phyloP scores from a whole-genome alignment of 139 green algal species.

The Asterochloris sp. region DNA sequence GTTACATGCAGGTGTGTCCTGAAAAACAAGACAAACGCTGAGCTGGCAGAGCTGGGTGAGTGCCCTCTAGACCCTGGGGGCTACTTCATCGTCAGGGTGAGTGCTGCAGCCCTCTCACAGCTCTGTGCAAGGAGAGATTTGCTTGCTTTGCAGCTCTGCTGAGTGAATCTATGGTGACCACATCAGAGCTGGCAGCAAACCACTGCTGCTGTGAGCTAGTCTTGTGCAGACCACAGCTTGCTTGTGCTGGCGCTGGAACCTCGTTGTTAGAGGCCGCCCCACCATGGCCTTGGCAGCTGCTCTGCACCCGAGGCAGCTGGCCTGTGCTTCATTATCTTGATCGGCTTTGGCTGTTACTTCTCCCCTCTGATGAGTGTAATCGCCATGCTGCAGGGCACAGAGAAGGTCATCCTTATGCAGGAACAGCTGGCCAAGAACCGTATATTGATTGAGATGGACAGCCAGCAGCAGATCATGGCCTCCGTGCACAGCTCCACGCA shows the following conservation, averaged over 20 bases:
- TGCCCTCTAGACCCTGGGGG: conserved; percentile 97
- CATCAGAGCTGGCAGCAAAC: too few species aligned
- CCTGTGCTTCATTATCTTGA: too few species aligned
- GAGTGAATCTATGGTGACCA: too few species aligned
- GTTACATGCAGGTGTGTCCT: conserved; percentile 52
- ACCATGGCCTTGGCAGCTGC: too few species aligned
- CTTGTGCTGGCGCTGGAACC: not conserved
- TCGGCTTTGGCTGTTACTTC: too few species aligned
- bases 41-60: conserved; percentile 88
- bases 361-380: too few species aligned
- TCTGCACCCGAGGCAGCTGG: too few species aligned
- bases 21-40: conserved; percentile 72
- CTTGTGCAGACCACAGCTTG: not conserved
- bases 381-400: conserved; percentile 53
- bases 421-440: conserved; percentile 99
- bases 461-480: conserved; percentile 55
- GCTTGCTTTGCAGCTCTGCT: too few species aligned
- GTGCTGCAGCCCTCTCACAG: not conserved
- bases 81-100: conserved; percentile 95
- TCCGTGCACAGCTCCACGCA: conserved; percentile 89
- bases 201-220: too few species aligned
- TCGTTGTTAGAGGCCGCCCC: too few species aligned
- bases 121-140: too few species aligned
- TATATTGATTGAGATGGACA: conserved; percentile 95
- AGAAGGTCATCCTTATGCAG: conserved; percentile 99